Conservation (phyloP, 2,329 filamentous ascomycete genomes). For the Sporothrix phasma region DNA sequence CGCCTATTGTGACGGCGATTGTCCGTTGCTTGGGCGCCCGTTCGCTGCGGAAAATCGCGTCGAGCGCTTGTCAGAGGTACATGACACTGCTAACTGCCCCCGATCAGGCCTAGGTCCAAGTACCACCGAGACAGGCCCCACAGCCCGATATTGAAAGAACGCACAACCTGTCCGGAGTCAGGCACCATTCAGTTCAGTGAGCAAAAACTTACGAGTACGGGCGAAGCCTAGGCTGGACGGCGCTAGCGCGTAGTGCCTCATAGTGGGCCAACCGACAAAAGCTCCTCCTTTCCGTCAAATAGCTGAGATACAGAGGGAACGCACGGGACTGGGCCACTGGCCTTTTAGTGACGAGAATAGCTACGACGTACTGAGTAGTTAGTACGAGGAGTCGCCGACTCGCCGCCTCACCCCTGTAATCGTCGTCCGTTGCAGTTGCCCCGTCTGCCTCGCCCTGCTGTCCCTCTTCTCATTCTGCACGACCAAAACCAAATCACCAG, state of each 20-base stretch:
- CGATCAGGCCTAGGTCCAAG: slow-evolving; percentile 1
- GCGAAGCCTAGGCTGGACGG: too few relatives aligned
- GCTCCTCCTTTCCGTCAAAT: too few relatives aligned
- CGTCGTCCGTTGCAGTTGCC: background rate
- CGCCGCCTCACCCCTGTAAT: background rate
- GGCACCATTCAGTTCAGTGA: too few relatives aligned
- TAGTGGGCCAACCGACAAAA: too few relatives aligned
- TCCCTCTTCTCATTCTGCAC: background rate
- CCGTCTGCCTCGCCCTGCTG: background rate
- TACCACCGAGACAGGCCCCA: background rate
- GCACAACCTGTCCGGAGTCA: background rate
- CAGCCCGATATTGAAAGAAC: background rate
- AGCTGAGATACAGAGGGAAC: too few relatives aligned
- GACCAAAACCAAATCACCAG: background rate
- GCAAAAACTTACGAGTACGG: too few relatives aligned
- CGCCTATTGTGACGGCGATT: background rate
- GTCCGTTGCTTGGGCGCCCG: background rate
- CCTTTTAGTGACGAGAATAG: too few relatives aligned
- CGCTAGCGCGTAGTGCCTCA: too few relatives aligned
- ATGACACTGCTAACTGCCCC: background rate
- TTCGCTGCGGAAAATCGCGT: background rate
- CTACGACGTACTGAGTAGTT: too few relatives aligned
- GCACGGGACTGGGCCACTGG: too few relatives aligned
- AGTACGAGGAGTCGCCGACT: background rate
- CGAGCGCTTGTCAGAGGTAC: background rate